phyloP scores from a whole-genome alignment of 177 flowering plant species.

The Telopea speciosissima region DNA sequence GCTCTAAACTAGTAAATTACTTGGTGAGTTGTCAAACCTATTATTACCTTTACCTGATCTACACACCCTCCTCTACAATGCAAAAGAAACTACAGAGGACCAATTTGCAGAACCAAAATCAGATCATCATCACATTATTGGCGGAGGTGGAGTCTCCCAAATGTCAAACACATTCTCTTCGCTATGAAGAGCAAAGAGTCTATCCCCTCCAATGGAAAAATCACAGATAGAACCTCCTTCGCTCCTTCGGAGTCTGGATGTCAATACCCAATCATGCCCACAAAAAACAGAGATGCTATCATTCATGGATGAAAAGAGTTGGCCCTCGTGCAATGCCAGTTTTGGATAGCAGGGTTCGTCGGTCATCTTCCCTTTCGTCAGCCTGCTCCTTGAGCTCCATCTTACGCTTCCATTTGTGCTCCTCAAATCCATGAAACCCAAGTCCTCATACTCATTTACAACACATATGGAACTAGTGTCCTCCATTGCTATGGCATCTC shows the following conservation, averaged over 20 bases:
- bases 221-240: constrained; percentile 87
- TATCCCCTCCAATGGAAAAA: constrained; percentile 83
- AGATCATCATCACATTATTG: constrained; percentile 27
- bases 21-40: constrained; percentile 2
- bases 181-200: constrained; percentile 78
- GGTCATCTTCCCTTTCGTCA: constrained; percentile 53
- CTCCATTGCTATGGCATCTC: constrained; percentile 85
- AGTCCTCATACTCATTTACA: constrained; percentile 74
- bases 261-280: constrained; percentile 83
- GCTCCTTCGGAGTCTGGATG: constrained; percentile 63
- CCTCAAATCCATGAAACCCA: constrained; percentile 85
- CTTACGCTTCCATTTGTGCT: constrained; percentile 40
- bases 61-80: neutral
- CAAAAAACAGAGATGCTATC: constrained; percentile 71
- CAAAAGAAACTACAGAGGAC: neutral
- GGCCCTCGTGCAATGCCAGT: constrained; percentile 64
- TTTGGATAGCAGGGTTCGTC: constrained; percentile 89
- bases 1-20: neutral
- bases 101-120: neutral
- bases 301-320: constrained; percentile 84
- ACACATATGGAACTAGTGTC: constrained; percentile 63
- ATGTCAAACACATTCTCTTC: constrained; percentile 89
- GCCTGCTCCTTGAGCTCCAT: constrained; percentile 79
- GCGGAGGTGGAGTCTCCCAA: constrained; percentile 74
- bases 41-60: neutral